Base-by-base conservation (phyloP, 1,284 basidiomycete genomes). In the Cerioporus squamosus region DNA sequence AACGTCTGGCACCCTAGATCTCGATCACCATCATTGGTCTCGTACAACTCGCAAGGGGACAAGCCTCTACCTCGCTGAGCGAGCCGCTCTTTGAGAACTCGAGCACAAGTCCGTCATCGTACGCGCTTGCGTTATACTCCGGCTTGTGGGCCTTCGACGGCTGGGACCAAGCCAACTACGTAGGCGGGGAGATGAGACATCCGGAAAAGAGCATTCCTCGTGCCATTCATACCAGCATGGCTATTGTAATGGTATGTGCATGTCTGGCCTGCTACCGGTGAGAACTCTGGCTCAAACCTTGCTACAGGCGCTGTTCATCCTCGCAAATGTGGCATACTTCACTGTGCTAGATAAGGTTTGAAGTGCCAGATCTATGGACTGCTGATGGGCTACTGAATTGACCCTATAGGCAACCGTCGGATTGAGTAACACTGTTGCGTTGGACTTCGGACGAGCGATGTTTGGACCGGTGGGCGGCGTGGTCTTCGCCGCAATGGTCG, bases 121-220 rank as follows among this genome's bases (percentile, higher is more conserved):
- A 95, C 74, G 95, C 97, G 4, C 80, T 99, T 12, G 97, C 97
- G 0, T 77, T 98, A 3, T 99, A 98, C 75, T 97, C 94, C 12
- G 95, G 95, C 0, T 76, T 99, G 1, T 99, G 95, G 95, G 95
- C 95, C 1, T 95, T 94, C 68, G 94, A 96, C 71, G 95, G 96
- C 0, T 98, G 95, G 93, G 94, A 95, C 69, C 90, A 91, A 74
- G 86, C 84, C 17, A 90, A 95, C 72, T 98, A 92, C 65, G 93
- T 98, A 3, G 94, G 93, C 6, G 96, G 95, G 24, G 96, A 98
- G 73, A 94, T 98, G 81, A 81, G 84, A 54, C 84, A 91, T 59
- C 88, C 93, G 1, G 87, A 90, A 65, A 90, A 87, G 66, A 95
- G 95, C 68, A 89, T 98, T 46, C 96, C 96, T 0, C 81, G 90